Base-by-base conservation (phyloP, 2,329 filamentous ascomycete genomes). In the Beauveria caledonica region DNA sequence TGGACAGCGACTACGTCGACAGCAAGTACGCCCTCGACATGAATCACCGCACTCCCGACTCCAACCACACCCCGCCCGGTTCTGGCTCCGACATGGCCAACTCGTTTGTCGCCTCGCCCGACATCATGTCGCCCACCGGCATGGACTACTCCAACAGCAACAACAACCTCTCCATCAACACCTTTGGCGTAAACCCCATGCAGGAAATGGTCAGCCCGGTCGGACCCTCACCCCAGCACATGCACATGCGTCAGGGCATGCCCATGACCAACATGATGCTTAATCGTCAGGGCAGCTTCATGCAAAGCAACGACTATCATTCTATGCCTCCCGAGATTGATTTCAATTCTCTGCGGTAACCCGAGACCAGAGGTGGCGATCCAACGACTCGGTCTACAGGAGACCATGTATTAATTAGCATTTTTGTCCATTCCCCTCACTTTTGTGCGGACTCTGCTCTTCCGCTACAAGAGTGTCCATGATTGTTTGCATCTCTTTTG, bases 81-180 rank as follows among this genome's bases (percentile, higher is more conserved):
- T 69, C 70, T 46, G 56, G 60, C 7, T 61, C 66, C 10, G 73
- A 75, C 23, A 76, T 83, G 67, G 75, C 74, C 62, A 77, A 76
- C 1, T 79, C 80, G 0, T 85, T 81, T 64, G 76, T 76, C 19
- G 78, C 77, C 61, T 84, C 82, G 1, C 81, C 82, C 0, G 67
- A 73, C 13, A 77, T 84, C 27, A 77, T 84, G 73, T 83, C 82
- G 3, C 80, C 81, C 1, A 71, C 25, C 13, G 52, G 72, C 4
- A 72, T 79, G 60, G 82, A 84, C 5, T 80, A 81, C 62, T 65
- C 74, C 2, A 76, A 79, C 36, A 27, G 36, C 51, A 23, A 8
- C 42, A 39, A n/a, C 42, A 48, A 25, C 29, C 42, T 56, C 7
- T 67, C 67, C 58, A 70, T 81, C 56, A 70, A 71, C 42, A 76